Evolutionary conservation across 192 early-diverging fungal genomes (phyloP).

Genomic region (Thamnidium elegans): DNA sequence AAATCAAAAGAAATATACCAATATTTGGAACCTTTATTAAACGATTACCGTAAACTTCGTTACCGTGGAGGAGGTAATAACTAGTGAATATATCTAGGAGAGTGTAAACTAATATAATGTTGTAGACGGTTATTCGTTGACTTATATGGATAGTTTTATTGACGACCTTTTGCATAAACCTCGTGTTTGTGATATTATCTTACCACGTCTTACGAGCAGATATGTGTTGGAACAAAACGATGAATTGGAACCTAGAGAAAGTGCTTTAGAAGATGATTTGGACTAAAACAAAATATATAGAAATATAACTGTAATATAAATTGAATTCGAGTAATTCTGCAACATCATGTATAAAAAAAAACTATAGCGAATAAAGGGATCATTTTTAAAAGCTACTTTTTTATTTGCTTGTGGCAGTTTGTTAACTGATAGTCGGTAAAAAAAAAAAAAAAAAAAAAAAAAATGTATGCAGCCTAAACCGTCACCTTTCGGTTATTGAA

Average conservation of each 20-base stretch:
- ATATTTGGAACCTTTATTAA: conserved; percentile 80
- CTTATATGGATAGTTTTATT: conserved; percentile 89
- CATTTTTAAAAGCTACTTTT: no score
- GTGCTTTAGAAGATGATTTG: conserved; percentile 68
- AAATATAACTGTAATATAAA: neutral
- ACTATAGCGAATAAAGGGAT: no score
- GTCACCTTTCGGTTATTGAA: no score
- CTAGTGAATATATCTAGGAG: no score
- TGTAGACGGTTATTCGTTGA: conserved; percentile 40
- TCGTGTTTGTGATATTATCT: conserved; percentile 83
- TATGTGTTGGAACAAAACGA: conserved; percentile 81
- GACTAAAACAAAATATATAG: conserved; percentile 2
- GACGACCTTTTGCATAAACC: conserved; percentile 78
- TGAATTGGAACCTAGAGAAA: conserved; percentile 76
- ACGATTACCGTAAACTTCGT: conserved; percentile 85
- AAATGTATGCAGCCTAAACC: no score
- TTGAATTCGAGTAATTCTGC: no score
- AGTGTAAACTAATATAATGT: no score
- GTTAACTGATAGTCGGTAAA: no score
- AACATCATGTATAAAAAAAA: no score
- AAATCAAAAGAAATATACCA: conserved; percentile 77
- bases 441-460: no score
- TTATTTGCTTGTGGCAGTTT: no score
- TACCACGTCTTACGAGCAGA: conserved; percentile 81
- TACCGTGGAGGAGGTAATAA: conserved; percentile 44